Evolutionary conservation across 1,284 basidiomycete genomes (phyloP), one percentile per base, ranked within the genome.

Genomic region (Ustilago bromivora): DNA sequence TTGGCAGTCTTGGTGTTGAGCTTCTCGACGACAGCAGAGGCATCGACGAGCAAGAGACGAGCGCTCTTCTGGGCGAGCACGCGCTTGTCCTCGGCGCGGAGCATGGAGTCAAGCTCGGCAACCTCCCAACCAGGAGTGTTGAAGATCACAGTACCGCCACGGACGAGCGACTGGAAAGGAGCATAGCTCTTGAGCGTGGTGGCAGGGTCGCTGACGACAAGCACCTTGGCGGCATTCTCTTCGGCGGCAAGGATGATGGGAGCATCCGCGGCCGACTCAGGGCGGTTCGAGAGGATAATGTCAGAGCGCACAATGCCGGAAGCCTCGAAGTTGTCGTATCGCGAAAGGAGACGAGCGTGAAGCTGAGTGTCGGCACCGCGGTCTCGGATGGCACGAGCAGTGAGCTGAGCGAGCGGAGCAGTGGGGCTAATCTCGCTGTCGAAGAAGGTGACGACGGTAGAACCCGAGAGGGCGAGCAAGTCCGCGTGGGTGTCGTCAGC

Each of bases 301-400:
- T 85, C 84, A 52, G 79, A 71, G 41, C 84, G 81, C 19, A 84
- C 73, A 17, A 83, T 70, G 38, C 84, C 84, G 40, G 78, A 70
- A 3, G 79, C 80, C 53, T 75, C 79, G 59, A 78, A 86, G 72
- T 84, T 85, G 76, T 86, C 84, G 78, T 64, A 84, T 63, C 84
- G 83, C 52, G 82, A 71, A 32, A 84, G 67, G n/a, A 84, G 64
- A 61, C 81, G 73, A 41, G 79, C 75, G 55, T 79, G 72, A 40
- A 80, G 76, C 70, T 71, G 56, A n/a, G 67, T 74, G 64, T 66
- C 66, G 19, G 66, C 61, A 53, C 74, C 72, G 13, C 77, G 67
- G 41, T 76, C 78, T n/a, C 72, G 76, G 55, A 86, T 76, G 31
- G 76, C 69, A 41, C 81, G 76, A 32, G 83, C 79, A 23, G 81